Evolutionary conservation across 345 rosid genomes (phyloP).

Genomic region (Lumnitzera racemosa): DNA sequence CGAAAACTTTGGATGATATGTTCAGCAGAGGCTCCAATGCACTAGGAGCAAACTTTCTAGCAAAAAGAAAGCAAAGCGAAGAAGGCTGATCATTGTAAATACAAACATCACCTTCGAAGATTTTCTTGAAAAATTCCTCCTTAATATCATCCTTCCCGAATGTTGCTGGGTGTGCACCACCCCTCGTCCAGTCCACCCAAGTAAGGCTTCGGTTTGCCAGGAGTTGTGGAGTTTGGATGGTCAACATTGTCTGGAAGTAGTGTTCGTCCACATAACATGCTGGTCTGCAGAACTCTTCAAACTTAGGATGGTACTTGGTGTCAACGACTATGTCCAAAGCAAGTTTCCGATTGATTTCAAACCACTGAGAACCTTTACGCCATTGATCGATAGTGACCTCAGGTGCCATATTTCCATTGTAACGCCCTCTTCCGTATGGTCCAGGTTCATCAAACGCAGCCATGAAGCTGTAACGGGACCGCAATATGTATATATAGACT

Average conservation of each 20-base stretch:
- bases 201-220: slow-evolving; percentile 33
- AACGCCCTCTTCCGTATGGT: slow-evolving; percentile 35
- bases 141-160: slow-evolving; percentile 29
- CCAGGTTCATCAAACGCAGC: slow-evolving; percentile 30
- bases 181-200: slow-evolving; percentile 44
- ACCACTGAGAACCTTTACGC: slow-evolving; percentile 48
- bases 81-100: slow-evolving; percentile 28
- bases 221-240: slow-evolving; percentile 22
- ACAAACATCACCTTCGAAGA: slow-evolving; percentile 20
- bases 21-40: slow-evolving; percentile 29
- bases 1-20: slow-evolving; percentile 22
- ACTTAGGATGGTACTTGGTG: slow-evolving; percentile 29
- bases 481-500: slow-evolving; percentile 25
- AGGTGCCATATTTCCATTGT: slow-evolving; percentile 27
- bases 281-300: slow-evolving; percentile 24
- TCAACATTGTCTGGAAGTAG: slow-evolving; percentile 35
- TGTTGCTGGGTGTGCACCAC: slow-evolving; percentile 41
- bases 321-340: slow-evolving; percentile 22
- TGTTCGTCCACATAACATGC: slow-evolving; percentile 44
- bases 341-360: slow-evolving; percentile 28
- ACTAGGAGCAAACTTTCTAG: slow-evolving; percentile 39
- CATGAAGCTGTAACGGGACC: slow-evolving; percentile 33
- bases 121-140: slow-evolving; percentile 25
- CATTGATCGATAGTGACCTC: slow-evolving; percentile 33
- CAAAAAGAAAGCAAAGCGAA: slow-evolving; percentile 30